phyloP scores from a whole-genome alignment of 495 filamentous ascomycete genomes.

The Choiromyces venosus region DNA sequence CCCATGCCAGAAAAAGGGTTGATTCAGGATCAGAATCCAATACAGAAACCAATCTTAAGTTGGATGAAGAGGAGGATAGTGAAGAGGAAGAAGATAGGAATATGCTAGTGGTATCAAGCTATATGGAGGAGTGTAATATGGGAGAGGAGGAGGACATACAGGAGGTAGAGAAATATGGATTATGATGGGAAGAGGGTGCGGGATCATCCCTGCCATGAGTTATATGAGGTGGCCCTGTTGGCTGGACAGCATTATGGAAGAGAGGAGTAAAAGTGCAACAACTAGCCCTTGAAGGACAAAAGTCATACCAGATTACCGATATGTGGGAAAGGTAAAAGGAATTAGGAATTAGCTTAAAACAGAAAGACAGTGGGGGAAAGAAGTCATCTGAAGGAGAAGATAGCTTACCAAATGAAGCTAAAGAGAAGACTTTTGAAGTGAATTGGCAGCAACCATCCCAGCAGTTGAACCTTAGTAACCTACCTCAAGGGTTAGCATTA shows the following conservation, averaged over 20 bases:
- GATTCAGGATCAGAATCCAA: background rate
- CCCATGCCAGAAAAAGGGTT: too few relatives aligned
- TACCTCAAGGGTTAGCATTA: background rate
- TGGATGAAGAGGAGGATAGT: background rate
- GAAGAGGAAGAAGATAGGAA: too few relatives aligned
- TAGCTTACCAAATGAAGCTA: too few relatives aligned
- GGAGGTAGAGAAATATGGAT: background rate
- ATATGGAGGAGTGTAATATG: background rate
- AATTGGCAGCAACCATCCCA: background rate
- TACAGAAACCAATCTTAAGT: too few relatives aligned
- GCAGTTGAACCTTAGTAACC: background rate
- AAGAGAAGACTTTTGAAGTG: too few relatives aligned
- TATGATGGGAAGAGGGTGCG: background rate
- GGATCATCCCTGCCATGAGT: background rate
- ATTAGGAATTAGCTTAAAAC: background rate
- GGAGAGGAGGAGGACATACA: background rate
- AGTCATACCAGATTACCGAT: background rate
- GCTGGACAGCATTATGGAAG: background rate
- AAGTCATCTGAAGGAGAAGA: too few relatives aligned
- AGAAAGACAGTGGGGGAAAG: too few relatives aligned
- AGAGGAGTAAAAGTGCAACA: background rate
- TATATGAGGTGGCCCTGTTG: background rate
- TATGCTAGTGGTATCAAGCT: background rate
- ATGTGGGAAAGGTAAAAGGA: background rate
- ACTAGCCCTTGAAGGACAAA: background rate